Evolutionary conservation across 768 basidiomycete species (phyloP).

Genomic region (Auricularia auricula-judae): DNA sequence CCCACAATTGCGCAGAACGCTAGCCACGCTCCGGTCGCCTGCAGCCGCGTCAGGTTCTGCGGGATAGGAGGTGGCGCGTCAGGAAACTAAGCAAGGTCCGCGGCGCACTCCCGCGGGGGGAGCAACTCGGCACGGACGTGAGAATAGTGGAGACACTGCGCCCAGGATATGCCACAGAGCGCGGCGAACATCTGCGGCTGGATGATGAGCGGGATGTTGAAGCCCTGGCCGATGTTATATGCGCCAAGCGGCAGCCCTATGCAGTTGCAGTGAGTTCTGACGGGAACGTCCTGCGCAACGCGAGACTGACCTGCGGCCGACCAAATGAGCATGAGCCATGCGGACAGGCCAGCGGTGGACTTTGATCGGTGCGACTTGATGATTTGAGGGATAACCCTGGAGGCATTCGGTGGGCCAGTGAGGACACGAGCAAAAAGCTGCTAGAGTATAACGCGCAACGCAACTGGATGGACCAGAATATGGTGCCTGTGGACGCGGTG

Average conservation of each 20-base stretch:
- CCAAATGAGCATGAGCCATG: slow-evolving; percentile 45
- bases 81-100: slow-evolving; percentile 9
- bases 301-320: neutral
- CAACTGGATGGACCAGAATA: slow-evolving; percentile 52
- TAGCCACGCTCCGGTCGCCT: slow-evolving; percentile 26
- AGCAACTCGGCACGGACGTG: slow-evolving; percentile 15
- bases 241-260: slow-evolving; percentile 51
- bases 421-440: slow-evolving; percentile 13
- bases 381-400: slow-evolving; percentile 49
- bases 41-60: neutral
- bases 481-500: slow-evolving; percentile 32
- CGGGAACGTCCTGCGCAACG: neutral
- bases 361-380: slow-evolving; percentile 63
- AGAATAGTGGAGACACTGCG: slow-evolving; percentile 62
- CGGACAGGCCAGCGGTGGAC: slow-evolving; percentile 59
- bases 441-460: slow-evolving; percentile 5
- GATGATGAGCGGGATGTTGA: slow-evolving; percentile 63
- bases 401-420: slow-evolving; percentile 5
- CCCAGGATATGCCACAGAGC: slow-evolving; percentile 51
- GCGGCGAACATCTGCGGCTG: slow-evolving; percentile 57
- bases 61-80: neutral
- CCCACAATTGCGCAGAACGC: slow-evolving; percentile 35
- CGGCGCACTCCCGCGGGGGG: no score
- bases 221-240: slow-evolving; percentile 50
- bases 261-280: slow-evolving; percentile 12